Evolutionary conservation across 2,329 filamentous ascomycete species (phyloP), one percentile per base, ranked within the genome.

Genomic region (Aspergillus puulaauensis): DNA sequence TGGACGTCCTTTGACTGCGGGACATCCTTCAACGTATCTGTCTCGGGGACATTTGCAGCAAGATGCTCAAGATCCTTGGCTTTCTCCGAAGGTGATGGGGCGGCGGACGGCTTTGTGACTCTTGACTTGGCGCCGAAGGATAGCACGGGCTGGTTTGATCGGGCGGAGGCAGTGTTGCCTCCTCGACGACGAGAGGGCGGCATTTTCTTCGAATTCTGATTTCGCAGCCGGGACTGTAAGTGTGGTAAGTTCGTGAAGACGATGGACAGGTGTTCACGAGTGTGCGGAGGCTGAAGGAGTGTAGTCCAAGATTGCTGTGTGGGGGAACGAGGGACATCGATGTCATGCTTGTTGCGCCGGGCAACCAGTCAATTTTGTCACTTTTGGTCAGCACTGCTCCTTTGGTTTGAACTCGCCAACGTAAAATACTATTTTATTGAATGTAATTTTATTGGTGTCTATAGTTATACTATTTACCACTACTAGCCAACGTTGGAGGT

Each of bases 81-180:
- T 63, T 67, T 69, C 43, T 75, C 64, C 12, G 66, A 68, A 45
- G 67, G 67, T 54, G 68, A 63, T 52, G 60, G 70, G 56, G 57
- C 73, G 41, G 54, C 54, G 7, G 77, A 68, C 46, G 83, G 76
- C 72, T 89, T 89, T 54, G 84, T 86, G 64, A 88, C 79, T 73
- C 80, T 80, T 39, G 79, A 77, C 61, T 80, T 77, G 60, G 78
- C 76, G 64, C 84, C 80, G 76, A 89, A 89, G 40, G 85, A 83
- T 64, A 89, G 82, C n/a, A 82, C 87, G 7, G 82, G 77, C 72
- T 87, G 84, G 56, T 77, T 73, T 46, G 73, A 66, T 63, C 77
- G 71, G 59, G 78, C 67, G 41, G 77, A 68, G 58, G 73, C 66
- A 49, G 77, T 70, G 27, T 66, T 64, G 59, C 69, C 71, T 35